Conservation (phyloP, 352 stramenopile genomes). For the Globisporangium sylvaticum region DNA sequence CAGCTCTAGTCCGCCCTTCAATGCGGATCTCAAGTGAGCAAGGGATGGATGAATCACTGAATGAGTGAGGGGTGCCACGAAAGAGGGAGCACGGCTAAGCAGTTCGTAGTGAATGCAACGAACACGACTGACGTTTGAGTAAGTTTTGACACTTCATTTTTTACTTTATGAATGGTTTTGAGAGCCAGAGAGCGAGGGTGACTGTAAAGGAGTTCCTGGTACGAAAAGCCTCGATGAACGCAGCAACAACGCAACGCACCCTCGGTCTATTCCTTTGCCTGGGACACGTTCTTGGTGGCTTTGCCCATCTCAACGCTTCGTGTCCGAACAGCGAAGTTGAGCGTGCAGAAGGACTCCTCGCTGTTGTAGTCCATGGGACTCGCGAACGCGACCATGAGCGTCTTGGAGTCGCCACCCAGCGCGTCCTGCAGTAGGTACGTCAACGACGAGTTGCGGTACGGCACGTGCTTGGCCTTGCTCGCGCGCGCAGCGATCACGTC, state of each 20-base stretch:
- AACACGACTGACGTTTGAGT: background rate
- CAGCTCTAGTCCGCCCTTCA: background rate
- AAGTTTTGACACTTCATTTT: slow-evolving; percentile 1
- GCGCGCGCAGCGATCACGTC: slow-evolving; percentile 94
- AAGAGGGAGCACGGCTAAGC: background rate
- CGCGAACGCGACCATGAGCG: slow-evolving; percentile 90
- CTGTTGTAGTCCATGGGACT: slow-evolving; percentile 90
- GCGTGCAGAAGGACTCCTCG: slow-evolving; percentile 90
- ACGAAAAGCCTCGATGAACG: background rate
- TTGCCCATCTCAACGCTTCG: slow-evolving; percentile 89
- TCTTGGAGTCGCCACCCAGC: slow-evolving; percentile 89
- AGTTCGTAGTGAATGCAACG: background rate
- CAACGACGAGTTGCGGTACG: slow-evolving; percentile 93
- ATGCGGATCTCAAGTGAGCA: background rate
- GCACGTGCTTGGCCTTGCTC: slow-evolving; percentile 90
- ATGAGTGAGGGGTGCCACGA: background rate
- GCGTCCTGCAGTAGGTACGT: slow-evolving; percentile 93
- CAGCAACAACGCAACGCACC: background rate
- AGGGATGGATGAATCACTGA: background rate
- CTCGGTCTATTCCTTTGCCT: slow-evolving; percentile 27
- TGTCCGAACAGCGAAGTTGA: slow-evolving; percentile 88
- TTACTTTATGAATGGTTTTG: slow-evolving; percentile 9
- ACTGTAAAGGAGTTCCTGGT: background rate
- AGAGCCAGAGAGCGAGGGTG: background rate
- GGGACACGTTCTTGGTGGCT: slow-evolving; percentile 78